These are phyloP conservation scores for Xylaria flabelliformis DNA, from an alignment of 495 filamentous ascomycete genomes.

Conservation along the genomic window DNA sequence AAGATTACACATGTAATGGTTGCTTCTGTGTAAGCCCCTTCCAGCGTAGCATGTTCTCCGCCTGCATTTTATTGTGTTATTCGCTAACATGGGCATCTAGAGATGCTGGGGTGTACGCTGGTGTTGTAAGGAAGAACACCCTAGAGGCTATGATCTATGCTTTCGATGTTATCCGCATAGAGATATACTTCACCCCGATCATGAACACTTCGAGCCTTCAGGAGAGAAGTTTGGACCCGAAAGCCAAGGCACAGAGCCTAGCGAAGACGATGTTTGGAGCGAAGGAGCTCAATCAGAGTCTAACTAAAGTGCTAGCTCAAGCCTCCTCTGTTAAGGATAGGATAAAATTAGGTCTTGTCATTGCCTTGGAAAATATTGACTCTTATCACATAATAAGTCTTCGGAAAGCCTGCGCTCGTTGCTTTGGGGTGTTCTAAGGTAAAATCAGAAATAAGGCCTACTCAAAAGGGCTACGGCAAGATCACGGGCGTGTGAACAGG, in stretches of 20 bases:
- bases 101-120: not conserved
- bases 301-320: no score
- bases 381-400: not conserved
- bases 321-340: not conserved
- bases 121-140: not conserved
- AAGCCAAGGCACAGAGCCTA: not conserved
- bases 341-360: not conserved
- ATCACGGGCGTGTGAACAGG: not conserved
- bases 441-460: not conserved
- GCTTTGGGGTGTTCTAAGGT: not conserved
- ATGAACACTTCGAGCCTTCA: not conserved
- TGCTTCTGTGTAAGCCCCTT: slow-evolving; percentile 3
- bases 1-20: not conserved
- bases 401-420: not conserved
- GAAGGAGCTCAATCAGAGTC: not conserved
- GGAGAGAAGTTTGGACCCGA: not conserved
- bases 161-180: slow-evolving; percentile 15
- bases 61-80: not conserved
- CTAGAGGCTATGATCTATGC: not conserved
- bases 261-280: not conserved
- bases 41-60: no score
- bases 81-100: not conserved
- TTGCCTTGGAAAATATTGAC: no score
- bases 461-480: not conserved
- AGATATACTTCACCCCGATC: not conserved